phyloP scores from a whole-genome alignment of 2,329 filamentous ascomycete genomes.

The Ustulina deusta region DNA sequence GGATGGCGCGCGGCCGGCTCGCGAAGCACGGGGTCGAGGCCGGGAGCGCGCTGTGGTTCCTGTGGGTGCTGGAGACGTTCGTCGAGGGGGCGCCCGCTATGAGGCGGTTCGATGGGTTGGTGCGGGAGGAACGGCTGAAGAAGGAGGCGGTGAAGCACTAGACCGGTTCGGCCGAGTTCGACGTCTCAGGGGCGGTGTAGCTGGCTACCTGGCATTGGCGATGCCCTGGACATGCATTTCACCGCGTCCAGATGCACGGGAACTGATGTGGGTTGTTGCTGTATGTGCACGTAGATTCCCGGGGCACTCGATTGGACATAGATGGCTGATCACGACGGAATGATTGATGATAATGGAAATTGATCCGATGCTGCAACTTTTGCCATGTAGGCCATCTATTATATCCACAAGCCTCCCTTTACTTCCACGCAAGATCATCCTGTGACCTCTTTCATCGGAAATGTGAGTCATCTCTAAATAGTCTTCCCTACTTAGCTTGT shows the following conservation, averaged over 20 bases:
- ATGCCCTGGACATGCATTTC: background rate
- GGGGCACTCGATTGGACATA: background rate
- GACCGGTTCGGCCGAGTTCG: background rate
- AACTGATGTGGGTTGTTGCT: background rate
- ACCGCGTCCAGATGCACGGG: background rate
- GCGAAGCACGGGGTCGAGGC: slow-evolving; percentile 61
- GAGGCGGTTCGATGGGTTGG: slow-evolving; percentile 62
- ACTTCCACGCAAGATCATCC: background rate
- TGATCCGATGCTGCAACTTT: background rate
- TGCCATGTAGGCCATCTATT: background rate
- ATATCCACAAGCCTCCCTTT: background rate
- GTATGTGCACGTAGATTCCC: background rate
- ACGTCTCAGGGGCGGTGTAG: background rate
- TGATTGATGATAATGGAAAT: slow-evolving; percentile 27
- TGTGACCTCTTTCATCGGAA: background rate
- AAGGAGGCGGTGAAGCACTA: slow-evolving; percentile 58
- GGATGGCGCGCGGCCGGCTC: slow-evolving; percentile 63
- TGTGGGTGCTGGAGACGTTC: slow-evolving; percentile 66
- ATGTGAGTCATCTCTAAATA: background rate
- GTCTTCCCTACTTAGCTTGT: no score
- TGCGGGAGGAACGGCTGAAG: slow-evolving; percentile 58
- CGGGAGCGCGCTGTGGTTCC: slow-evolving; percentile 63
- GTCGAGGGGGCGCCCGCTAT: slow-evolving; percentile 67
- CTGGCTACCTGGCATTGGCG: background rate
- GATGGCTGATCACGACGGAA: slow-evolving; percentile 13